Evolutionary conservation across 2,329 filamentous ascomycete genomes (phyloP), one percentile per base, ranked within the genome.

Genomic region (Fusarium heterosporum): DNA sequence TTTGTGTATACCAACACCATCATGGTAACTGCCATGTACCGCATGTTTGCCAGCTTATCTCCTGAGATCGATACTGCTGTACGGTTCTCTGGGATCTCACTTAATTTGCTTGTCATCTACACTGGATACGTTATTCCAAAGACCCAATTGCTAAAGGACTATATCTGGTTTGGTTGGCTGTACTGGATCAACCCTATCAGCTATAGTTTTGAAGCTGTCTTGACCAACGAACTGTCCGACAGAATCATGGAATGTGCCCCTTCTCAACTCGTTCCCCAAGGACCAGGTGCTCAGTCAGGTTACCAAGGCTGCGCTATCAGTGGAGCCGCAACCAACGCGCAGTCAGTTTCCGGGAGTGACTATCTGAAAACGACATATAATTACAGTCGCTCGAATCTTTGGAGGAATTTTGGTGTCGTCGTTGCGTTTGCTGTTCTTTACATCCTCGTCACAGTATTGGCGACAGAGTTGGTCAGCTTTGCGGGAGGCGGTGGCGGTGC

Each of bases 161-260:
- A 91, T 73, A 93, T 90, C 82, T 91, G 89, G 89, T 90, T 90
- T 48, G 83, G 85, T 10, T 91, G 89, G 89, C 80, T 91, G 16
- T 84, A 83, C 55, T 89, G 84, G 77, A 77, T 90, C 42, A 90
- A 91, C 50, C 89, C 89, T 0, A 76, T 91, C 4, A 83, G 82
- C 25, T 92, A 91, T 72, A 84, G 85, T 4, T 92, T 89, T 51
- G 90, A 92, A 72, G 83, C 83, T 0, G 78, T 90, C 30, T 68
- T 87, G 34, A 75, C 82, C 1, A 87, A 87, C 62, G 84, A 88
- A 61, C 82, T 88, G 48, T 75, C 85, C 36, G 81, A 81, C 30
- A 82, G 86, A 5, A 69, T 79, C 0, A 89, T 90, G 77, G 64
- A 75, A 11, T 84, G 83, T 43, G 77, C 78, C 0, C 75, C 80